Base-by-base conservation (phyloP, 2,329 filamentous ascomycete species). In the Trichoderma asperellum region DNA sequence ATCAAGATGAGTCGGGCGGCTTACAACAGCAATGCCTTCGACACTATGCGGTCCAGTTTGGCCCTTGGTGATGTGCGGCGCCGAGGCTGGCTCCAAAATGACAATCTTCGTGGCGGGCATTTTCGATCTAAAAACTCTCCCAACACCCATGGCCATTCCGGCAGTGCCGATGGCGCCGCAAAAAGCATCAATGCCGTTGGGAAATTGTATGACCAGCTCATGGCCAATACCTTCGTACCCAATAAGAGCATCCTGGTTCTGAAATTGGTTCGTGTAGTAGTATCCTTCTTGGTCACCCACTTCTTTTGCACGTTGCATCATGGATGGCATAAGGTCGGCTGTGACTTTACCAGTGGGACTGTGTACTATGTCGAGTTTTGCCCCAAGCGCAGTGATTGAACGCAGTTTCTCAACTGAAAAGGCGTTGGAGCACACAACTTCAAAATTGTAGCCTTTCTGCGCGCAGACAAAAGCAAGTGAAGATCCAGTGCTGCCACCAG, bases 331-430 rank as follows among this genome's bases (percentile, higher is more conserved):
- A 10, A 72, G 57, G 18, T 68, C 70, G 7, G 71, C 55, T 3
- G 70, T 70, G 24, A 69, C 68, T 4, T 61, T 63, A 8, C 71
- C 71, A 1, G 58, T 57, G 2, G 68, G 67, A 5, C 70, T 71
- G 2, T 49, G 40, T 10, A 61, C 24, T 11, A 72, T 64, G 27
- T 72, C 68, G 6, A 72, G 56, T 21, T 62, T 43, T 2, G 71
- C 70, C 12, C 71, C 71, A 5, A 70, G 64, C 3, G 70, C 68
- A 11, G 70, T 61, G 52, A 72, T 72, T 11, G 71, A 68, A n/a
- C 69, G 56, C 34, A 70, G 21, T 43, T 72, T 73, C 34, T 73
- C 71, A 1, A 52, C 35, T 10, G 71, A 67, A 24, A 69, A 64
- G 16, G 59, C 58, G 16, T 63, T 47, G 12, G 67, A 63, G 18